Base-by-base conservation (phyloP, 441 rosid genomes). In the Adansonia gregorii region DNA sequence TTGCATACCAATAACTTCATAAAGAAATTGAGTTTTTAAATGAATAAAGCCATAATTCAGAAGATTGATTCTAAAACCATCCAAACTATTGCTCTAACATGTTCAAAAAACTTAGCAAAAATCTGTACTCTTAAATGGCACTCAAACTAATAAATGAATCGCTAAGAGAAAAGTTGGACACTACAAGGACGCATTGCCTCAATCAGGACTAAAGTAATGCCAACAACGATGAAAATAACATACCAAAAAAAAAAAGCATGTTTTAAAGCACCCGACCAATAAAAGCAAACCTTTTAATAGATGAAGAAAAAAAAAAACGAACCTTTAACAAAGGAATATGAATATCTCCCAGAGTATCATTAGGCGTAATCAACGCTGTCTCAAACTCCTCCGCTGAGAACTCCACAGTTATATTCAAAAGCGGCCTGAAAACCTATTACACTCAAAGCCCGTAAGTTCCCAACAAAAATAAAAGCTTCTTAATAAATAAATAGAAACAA, bases 351-450 rank as follows among this genome's bases (percentile, higher is more conserved):
- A 96, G 84, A 78, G 98, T 94, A 71, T 93, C 94, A 84, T 96
- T 96, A 1, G 98, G 99, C 12, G 86, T 78, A 65, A 94, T 81
- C 85, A 96, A 75, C 43, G 99, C 98, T 24, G 98, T 94, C 80
- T 96, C 98, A 19, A 96, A 90, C 92, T 96, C 99, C 84, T 96
- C 99, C 2, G 87, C 98, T 7, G 98, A 94, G 80, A 94, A 96
- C 92, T 96, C 99, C 59, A 81, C 89, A 11, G 81, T 77, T 82
- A 94, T 88, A 71, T 96, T 96, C 92, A 96, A 84, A 68, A 92
- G 84, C 56, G 89, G 89, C 85, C 99, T 87, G 86, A 94, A 96
- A 55, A 93, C 93, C 99, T 96, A 71, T 85, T 80, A 22, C 46
- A 81, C 70, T 54, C 74, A 76, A 67, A 58, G 0, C 51, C 73